Evolutionary conservation across 208 protist genomes (phyloP).

Genomic region (Crithidia bombi): DNA sequence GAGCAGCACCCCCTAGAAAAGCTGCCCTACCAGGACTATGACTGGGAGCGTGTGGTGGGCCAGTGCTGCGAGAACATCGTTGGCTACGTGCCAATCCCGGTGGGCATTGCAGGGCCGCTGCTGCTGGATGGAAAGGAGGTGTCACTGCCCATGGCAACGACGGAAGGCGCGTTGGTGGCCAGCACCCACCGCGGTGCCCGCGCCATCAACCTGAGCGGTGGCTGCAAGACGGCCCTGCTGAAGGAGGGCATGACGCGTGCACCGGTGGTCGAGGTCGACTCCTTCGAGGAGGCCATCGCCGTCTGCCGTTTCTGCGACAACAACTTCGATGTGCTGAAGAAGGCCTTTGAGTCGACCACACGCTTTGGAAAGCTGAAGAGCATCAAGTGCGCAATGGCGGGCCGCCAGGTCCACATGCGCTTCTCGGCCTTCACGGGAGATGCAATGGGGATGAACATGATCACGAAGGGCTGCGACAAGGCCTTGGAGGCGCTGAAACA

Average conservation of each 20-base stretch:
- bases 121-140: conserved; percentile 91
- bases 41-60: conserved; percentile 91
- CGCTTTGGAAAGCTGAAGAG: conserved; percentile 93
- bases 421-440: conserved; percentile 96
- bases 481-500: conserved; percentile 86
- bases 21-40: conserved; percentile 90
- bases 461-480: conserved; percentile 97
- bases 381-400: conserved; percentile 88
- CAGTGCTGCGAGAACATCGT: conserved; percentile 97
- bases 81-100: conserved; percentile 96
- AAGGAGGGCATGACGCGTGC: conserved; percentile 98
- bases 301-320: conserved; percentile 93
- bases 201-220: conserved; percentile 92
- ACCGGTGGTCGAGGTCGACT: conserved; percentile 92
- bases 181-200: conserved; percentile 95
- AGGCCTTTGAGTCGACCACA: conserved; percentile 94
- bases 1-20: conserved; percentile 54
- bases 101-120: conserved; percentile 96
- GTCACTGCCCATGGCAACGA: conserved; percentile 97
- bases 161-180: conserved; percentile 97
- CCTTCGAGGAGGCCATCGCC: conserved; percentile 72
- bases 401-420: conserved; percentile 93
- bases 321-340: conserved; percentile 83
- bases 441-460: conserved; percentile 99
- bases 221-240: conserved; percentile 89